phyloP scores from a whole-genome alignment of 1,139 yeast genomes.

The Kodamaea alishanica region DNA sequence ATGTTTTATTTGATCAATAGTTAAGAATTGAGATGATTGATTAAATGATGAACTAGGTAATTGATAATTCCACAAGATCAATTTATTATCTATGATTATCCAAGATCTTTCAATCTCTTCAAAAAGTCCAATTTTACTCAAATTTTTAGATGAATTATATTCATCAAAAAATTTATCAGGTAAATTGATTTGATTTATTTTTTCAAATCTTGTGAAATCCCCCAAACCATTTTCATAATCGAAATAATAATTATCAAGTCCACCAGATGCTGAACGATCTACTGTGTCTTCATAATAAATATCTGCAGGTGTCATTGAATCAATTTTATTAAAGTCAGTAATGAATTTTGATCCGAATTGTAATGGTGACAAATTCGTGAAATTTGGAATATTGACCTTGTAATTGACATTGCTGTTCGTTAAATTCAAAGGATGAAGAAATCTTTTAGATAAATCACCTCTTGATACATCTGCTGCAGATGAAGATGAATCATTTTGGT shows the following conservation, averaged over 20 bases:
- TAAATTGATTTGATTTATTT: slow-evolving; percentile 61
- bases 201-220: slow-evolving; percentile 73
- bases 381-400: slow-evolving; percentile 44
- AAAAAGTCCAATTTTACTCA: slow-evolving; percentile 78
- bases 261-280: slow-evolving; percentile 35
- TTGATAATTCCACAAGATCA: slow-evolving; percentile 79
- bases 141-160: slow-evolving; percentile 62
- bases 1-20: slow-evolving; percentile 79
- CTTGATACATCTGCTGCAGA: slow-evolving; percentile 22
- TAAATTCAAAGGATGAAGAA: slow-evolving; percentile 35
- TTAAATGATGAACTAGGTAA: slow-evolving; percentile 52
- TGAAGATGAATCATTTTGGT: slow-evolving; percentile 24
- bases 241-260: slow-evolving; percentile 43
- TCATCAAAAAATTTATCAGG: slow-evolving; percentile 85
- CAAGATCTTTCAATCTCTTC: slow-evolving; percentile 81
- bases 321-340: slow-evolving; percentile 43
- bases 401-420: slow-evolving; percentile 44
- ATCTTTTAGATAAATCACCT: slow-evolving; percentile 29
- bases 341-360: slow-evolving; percentile 44
- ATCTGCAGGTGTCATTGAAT: slow-evolving; percentile 45
- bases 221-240: slow-evolving; percentile 41
- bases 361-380: slow-evolving; percentile 42
- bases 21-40: slow-evolving; percentile 61
- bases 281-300: slow-evolving; percentile 39
- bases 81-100: slow-evolving; percentile 79